phyloP scores from a whole-genome alignment of 768 basidiomycete species.

The Tremella yokohamensis region DNA sequence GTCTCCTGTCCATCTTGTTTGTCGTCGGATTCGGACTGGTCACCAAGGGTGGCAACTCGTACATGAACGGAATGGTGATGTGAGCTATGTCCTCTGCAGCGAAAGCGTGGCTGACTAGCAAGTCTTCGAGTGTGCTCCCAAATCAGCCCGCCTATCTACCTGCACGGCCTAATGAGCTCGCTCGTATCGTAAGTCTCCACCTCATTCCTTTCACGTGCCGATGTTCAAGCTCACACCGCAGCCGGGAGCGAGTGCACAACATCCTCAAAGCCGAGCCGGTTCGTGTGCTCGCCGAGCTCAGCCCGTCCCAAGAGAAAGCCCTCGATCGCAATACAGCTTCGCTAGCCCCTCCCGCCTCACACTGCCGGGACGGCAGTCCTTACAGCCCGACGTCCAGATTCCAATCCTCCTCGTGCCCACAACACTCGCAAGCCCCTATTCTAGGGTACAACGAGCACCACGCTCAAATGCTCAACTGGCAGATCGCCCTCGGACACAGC shows the following conservation, averaged over 20 bases:
- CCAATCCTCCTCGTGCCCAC: no score
- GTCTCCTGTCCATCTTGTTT: not conserved
- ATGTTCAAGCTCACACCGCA: not conserved
- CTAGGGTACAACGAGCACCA: no score
- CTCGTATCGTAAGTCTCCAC: conserved; percentile 1
- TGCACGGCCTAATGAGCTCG: not conserved
- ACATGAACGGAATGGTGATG: not conserved
- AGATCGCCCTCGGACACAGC: no score
- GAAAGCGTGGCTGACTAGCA: not conserved
- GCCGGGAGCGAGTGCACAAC: not conserved
- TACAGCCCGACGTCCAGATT: no score
- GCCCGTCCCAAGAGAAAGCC: conserved; percentile 3
- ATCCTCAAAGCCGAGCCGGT: conserved; percentile 5
- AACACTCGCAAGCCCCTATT: no score
- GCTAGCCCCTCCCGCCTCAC: no score
- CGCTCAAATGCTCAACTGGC: no score
- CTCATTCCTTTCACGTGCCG: not conserved
- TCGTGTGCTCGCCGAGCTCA: conserved; percentile 1
- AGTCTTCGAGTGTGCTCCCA: not conserved
- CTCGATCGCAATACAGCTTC: not conserved
- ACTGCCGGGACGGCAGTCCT: no score
- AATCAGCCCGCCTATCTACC: not conserved
- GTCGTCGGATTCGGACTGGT: not conserved
- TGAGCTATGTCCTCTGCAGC: not conserved
- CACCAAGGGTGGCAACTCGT: not conserved